Conservation (phyloP, 2,329 filamentous ascomycete genomes). For the Penicillium psychrosexuale region DNA sequence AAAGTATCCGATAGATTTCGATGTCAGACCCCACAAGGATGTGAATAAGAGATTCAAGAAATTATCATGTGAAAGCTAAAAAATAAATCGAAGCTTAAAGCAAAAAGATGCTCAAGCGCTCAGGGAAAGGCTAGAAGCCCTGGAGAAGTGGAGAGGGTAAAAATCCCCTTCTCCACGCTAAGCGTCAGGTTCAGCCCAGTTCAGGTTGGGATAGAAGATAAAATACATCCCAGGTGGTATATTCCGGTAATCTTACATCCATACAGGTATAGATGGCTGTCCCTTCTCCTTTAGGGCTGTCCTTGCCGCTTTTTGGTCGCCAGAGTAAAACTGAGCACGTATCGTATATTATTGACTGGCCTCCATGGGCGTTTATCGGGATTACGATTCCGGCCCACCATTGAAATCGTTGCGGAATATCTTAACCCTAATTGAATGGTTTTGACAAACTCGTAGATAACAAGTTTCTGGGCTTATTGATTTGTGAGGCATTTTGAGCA, state of each 20-base stretch:
- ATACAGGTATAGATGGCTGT: background rate
- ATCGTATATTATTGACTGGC: too few species aligned
- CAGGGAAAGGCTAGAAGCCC: background rate
- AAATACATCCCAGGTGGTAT: background rate
- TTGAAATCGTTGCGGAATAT: too few species aligned
- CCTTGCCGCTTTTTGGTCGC: background rate
- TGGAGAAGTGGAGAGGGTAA: background rate
- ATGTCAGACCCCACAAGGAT: background rate
- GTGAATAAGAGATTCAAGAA: background rate
- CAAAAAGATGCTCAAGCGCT: background rate
- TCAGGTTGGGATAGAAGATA: background rate
- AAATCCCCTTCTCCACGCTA: background rate
- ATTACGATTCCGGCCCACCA: background rate
- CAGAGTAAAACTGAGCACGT: too few species aligned
- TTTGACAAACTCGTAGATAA: too few species aligned
- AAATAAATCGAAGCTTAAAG: background rate
- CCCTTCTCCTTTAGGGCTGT: background rate
- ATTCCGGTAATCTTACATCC: background rate
- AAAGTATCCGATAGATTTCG: background rate
- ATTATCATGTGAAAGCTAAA: conserved; percentile 7
- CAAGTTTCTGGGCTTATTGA: too few species aligned
- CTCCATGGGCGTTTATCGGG: background rate
- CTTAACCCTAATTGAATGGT: too few species aligned
- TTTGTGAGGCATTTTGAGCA: background rate
- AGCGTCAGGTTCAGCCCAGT: background rate